A percentile compares a stretch with the other conserved stretches of the same genome.
Conservation (phyloP, 2,329 filamentous ascomycete genomes). For the Orbilia brochopaga region DNA sequence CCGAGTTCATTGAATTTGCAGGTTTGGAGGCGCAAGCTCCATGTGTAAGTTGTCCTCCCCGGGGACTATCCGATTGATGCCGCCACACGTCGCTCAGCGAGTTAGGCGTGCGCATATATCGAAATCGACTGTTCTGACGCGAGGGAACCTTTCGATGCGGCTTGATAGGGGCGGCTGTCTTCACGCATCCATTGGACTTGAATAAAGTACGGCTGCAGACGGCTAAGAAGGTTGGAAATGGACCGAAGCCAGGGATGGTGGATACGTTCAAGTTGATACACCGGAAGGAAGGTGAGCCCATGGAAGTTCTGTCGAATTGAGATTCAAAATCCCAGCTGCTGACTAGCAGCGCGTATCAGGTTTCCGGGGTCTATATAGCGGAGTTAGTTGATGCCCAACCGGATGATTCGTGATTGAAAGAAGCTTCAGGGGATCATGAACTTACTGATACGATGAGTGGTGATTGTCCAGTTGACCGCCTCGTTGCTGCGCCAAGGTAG, state of each 20-base stretch:
- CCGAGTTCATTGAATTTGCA: slow-evolving; percentile 14
- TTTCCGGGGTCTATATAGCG: slow-evolving; percentile 80
- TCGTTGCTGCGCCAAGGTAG: slow-evolving; percentile 80
- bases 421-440: not conserved
- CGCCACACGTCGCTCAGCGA: slow-evolving; percentile 1
- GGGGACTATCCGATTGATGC: slow-evolving; percentile 3
- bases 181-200: slow-evolving; percentile 81
- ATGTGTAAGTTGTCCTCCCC: slow-evolving; percentile 43
- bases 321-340: slow-evolving; percentile 1
- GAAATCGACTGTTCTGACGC: not conserved
- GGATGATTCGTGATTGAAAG: slow-evolving; percentile 12
- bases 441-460: slow-evolving; percentile 12
- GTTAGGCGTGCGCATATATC: not conserved
- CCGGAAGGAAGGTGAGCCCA: slow-evolving; percentile 68
- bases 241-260: slow-evolving; percentile 65
- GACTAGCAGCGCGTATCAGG: slow-evolving; percentile 37
- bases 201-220: slow-evolving; percentile 54
- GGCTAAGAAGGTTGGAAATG: slow-evolving; percentile 51
- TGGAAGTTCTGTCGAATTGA: not conserved
- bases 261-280: slow-evolving; percentile 84
- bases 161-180: slow-evolving; percentile 69
- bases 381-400: slow-evolving; percentile 62
- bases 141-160: not conserved
- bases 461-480: slow-evolving; percentile 71
- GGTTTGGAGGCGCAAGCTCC: slow-evolving; percentile 50